Conservation (phyloP, 352 stramenopile species). For the Globisporangium nunn region DNA sequence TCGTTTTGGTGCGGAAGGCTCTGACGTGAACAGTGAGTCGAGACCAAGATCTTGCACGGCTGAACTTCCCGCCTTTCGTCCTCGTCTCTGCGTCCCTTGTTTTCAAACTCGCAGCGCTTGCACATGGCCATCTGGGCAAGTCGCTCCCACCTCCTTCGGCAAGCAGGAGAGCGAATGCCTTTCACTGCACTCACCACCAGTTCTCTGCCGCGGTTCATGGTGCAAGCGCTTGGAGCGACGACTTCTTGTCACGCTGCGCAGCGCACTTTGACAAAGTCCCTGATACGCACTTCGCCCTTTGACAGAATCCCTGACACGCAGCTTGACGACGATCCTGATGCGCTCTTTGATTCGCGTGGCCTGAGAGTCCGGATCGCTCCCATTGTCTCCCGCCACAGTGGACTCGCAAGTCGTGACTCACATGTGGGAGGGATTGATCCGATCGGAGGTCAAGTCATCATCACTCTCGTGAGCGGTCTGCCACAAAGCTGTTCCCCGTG, state of each 20-base stretch:
- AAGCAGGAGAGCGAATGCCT: too few relatives aligned
- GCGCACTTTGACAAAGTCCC: too few relatives aligned
- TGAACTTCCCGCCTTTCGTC: background rate
- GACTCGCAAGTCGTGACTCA: background rate
- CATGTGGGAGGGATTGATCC: background rate
- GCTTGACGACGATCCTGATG: too few relatives aligned
- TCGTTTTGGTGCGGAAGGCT: background rate
- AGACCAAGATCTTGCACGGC: too few relatives aligned
- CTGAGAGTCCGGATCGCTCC: background rate
- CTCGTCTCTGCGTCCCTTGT: background rate
- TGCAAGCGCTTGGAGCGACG: background rate
- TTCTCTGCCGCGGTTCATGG: background rate
- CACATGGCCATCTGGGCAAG: slow-evolving; percentile 3
- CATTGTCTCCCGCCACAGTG: background rate
- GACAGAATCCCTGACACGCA: background rate
- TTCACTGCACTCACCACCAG: background rate
- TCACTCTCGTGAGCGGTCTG: too few relatives aligned
- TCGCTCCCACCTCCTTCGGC: background rate
- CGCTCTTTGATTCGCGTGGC: too few relatives aligned
- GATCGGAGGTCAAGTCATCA: background rate
- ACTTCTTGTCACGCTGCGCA: background rate
- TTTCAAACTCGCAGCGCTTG: slow-evolving; percentile 1
- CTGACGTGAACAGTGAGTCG: too few relatives aligned
- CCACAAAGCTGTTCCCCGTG: background rate
- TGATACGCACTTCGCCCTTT: too few relatives aligned